Evolutionary conservation across 2,329 filamentous ascomycete species (phyloP).

Genomic region (Trichocomaceae sp.): DNA sequence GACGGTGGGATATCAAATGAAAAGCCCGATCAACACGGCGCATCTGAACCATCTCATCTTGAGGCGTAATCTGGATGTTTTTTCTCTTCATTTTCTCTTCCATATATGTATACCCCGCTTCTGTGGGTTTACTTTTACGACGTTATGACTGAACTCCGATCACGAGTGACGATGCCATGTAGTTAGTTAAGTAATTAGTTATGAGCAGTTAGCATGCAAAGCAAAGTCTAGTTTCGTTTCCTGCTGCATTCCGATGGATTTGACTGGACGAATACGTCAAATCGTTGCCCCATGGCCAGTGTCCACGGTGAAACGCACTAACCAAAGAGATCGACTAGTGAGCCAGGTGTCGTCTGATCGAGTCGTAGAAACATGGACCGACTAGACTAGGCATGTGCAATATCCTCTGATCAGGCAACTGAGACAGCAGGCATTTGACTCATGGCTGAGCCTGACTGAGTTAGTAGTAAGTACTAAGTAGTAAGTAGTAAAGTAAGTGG

Average conservation of each 20-base stretch:
- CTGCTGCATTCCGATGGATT: not conserved
- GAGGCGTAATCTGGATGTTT: not conserved
- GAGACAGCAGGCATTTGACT: not conserved
- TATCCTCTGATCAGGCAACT: not conserved
- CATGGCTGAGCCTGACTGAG: not conserved
- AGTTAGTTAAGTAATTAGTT: too few species aligned
- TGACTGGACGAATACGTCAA: not conserved
- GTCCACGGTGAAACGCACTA: not conserved
- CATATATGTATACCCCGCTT: not conserved
- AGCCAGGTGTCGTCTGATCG: not conserved
- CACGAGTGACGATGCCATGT: not conserved
- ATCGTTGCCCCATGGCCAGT: too few species aligned
- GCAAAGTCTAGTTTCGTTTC: not conserved
- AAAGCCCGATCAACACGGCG: not conserved
- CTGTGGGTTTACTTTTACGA: not conserved
- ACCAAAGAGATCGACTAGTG: not conserved
- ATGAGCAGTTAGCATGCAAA: not conserved
- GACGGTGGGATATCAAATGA: slow-evolving; percentile 1
- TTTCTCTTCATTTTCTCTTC: not conserved
- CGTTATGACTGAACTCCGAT: not conserved
- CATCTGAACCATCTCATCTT: not conserved
- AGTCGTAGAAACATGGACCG: not conserved
- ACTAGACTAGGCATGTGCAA: not conserved
- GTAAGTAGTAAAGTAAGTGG: too few species aligned
- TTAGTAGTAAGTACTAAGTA: too few species aligned